Conservation (phyloP, 202 grass and related monocot species). For the Zizania palustris region DNA sequence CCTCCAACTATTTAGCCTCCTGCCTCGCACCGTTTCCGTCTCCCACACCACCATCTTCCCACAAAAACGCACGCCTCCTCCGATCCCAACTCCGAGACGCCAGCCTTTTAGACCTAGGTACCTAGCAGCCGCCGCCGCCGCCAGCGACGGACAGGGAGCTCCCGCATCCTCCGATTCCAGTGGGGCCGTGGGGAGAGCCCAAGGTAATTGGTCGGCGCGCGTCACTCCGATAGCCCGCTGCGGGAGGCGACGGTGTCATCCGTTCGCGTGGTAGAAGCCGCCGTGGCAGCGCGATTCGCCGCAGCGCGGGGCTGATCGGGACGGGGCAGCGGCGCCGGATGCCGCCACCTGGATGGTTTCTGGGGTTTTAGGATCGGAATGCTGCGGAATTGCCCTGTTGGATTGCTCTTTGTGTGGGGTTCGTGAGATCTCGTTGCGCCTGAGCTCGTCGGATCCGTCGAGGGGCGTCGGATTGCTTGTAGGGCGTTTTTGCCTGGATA, state of each 20-base stretch:
- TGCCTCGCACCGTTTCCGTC: neutral
- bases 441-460: conserved; percentile 34
- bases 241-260: neutral
- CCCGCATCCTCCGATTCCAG: conserved; percentile 27
- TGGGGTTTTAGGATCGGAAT: conserved; percentile 35
- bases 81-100: conserved; percentile 22
- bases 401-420: neutral
- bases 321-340: too few species aligned
- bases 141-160: neutral
- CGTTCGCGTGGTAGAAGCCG: neutral
- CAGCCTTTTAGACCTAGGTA: neutral
- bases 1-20: conserved; percentile 11
- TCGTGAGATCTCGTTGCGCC: conserved; percentile 19
- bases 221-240: too few species aligned
- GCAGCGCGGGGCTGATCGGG: conserved; percentile 17
- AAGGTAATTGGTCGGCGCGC: conserved; percentile 15
- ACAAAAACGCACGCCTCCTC: conserved; percentile 24
- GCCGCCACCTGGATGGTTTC: neutral
- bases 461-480: conserved; percentile 1
- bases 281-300: neutral
- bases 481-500: neutral
- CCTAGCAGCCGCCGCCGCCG: conserved; percentile 21
- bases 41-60: neutral
- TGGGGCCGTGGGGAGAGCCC: neutral
- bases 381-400: neutral